A percentile compares a stretch with the other conserved stretches of the same genome.
These are phyloP conservation scores for Neurospora africana DNA, from an alignment of 495 filamentous ascomycete species.

Conservation along the genomic window DNA sequence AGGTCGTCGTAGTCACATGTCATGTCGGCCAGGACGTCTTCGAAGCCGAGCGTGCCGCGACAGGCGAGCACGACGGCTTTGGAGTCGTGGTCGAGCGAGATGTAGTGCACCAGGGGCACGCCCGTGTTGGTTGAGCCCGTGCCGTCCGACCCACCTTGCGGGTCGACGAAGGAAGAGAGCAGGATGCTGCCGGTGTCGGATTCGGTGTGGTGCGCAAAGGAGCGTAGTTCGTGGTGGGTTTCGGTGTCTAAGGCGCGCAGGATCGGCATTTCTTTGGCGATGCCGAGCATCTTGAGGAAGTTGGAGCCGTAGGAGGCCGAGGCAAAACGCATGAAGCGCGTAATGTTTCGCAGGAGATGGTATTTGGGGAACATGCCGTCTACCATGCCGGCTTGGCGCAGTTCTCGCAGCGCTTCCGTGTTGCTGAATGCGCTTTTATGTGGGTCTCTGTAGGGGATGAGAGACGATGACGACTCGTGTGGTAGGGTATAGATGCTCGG, in stretches of 20 bases:
- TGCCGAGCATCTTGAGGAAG: slow-evolving; percentile 61
- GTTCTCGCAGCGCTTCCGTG: slow-evolving; percentile 41
- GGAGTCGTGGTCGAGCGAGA: slow-evolving; percentile 67
- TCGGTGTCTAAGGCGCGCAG: slow-evolving; percentile 34
- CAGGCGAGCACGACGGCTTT: slow-evolving; percentile 68
- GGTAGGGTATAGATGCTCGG: slow-evolving; percentile 66
- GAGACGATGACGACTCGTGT: slow-evolving; percentile 53
- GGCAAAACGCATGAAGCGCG: slow-evolving; percentile 66
- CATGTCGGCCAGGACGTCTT: slow-evolving; percentile 72
- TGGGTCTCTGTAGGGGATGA: slow-evolving; percentile 46
- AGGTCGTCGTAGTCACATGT: slow-evolving; percentile 73
- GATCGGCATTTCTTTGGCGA: slow-evolving; percentile 39
- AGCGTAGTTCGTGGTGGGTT: slow-evolving; percentile 55
- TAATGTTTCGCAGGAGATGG: slow-evolving; percentile 60
- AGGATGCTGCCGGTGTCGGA: slow-evolving; percentile 59
- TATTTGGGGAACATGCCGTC: slow-evolving; percentile 55
- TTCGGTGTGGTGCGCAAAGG: slow-evolving; percentile 61
- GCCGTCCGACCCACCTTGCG: slow-evolving; percentile 61
- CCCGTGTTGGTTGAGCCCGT: slow-evolving; percentile 63
- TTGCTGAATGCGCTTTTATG: slow-evolving; percentile 46
- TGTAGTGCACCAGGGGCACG: slow-evolving; percentile 68
- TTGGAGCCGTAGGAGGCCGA: slow-evolving; percentile 66
- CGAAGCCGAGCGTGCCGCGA: slow-evolving; percentile 67
- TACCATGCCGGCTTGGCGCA: slow-evolving; percentile 46
- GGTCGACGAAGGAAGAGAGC: slow-evolving; percentile 65